Evolutionary conservation across 2,329 filamentous ascomycete genomes (phyloP).

Genomic region (Botryotinia calthae): DNA sequence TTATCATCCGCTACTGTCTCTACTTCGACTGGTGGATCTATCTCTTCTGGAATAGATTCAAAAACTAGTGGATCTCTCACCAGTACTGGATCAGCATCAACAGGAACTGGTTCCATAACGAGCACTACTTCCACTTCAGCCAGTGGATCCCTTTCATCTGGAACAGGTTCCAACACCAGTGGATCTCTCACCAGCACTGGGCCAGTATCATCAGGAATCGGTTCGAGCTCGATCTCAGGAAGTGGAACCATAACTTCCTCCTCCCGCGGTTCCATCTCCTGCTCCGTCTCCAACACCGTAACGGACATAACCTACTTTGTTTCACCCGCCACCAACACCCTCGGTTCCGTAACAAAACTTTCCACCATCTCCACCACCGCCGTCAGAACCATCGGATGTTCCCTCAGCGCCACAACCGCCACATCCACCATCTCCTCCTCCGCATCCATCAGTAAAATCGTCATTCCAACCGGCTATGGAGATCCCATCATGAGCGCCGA

Average conservation of each 20-base stretch:
- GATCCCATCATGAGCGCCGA: constrained; percentile 4
- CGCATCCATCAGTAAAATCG: constrained; percentile 10
- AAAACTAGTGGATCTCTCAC: background rate
- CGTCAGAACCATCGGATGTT: background rate
- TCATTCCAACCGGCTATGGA: constrained; percentile 5
- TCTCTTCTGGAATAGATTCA: background rate
- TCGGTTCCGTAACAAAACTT: constrained; percentile 3
- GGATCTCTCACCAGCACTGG: too few species aligned
- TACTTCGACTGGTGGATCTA: background rate
- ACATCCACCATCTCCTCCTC: constrained; percentile 5
- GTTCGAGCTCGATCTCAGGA: background rate
- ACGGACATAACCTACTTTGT: constrained; percentile 13
- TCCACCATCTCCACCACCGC: constrained; percentile 7
- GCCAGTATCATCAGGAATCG: background rate
- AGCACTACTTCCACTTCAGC: too few species aligned
- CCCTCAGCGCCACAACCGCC: background rate
- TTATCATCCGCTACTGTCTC: background rate
- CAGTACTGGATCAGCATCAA: too few species aligned
- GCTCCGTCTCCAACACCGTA: constrained; percentile 10
- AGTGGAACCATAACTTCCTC: background rate
- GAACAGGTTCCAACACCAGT: background rate
- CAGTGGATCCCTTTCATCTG: background rate
- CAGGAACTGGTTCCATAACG: too few species aligned
- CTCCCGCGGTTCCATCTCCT: background rate
- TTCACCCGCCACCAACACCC: background rate